Conservation (phyloP, 2,329 filamentous ascomycete species). For the Aspergillus quadrilineatus region DNA sequence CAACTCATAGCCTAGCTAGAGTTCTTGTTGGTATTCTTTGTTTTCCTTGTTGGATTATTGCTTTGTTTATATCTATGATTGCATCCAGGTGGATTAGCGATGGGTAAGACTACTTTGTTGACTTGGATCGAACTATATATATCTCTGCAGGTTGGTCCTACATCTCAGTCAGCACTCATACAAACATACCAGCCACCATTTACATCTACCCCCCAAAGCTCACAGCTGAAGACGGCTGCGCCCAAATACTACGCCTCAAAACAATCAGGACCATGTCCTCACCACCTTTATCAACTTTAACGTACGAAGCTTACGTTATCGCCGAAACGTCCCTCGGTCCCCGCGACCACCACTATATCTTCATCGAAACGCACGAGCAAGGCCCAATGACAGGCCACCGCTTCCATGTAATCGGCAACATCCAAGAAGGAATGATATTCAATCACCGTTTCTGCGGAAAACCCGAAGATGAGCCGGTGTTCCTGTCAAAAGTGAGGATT, state of each 20-base stretch:
- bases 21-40: background rate
- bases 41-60: background rate
- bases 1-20: no score
- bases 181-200: background rate
- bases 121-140: no score
- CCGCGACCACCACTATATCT: slow-evolving; percentile 31
- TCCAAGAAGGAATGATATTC: slow-evolving; percentile 24
- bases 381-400: slow-evolving; percentile 20
- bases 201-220: background rate
- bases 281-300: background rate
- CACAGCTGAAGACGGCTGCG: no score
- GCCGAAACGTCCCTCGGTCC: slow-evolving; percentile 20
- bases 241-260: background rate
- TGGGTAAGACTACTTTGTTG: background rate
- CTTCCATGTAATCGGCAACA: slow-evolving; percentile 33
- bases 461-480: background rate
- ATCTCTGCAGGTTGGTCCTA: no score
- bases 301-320: slow-evolving; percentile 22
- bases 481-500: background rate
- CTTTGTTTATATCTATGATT: background rate
- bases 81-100: background rate
- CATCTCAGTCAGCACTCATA: background rate
- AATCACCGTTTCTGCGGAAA: background rate
- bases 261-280: slow-evolving; percentile 9
- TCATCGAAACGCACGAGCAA: slow-evolving; percentile 25